phyloP scores from a whole-genome alignment of 768 basidiomycete species.

The Tylopilus sp. region DNA sequence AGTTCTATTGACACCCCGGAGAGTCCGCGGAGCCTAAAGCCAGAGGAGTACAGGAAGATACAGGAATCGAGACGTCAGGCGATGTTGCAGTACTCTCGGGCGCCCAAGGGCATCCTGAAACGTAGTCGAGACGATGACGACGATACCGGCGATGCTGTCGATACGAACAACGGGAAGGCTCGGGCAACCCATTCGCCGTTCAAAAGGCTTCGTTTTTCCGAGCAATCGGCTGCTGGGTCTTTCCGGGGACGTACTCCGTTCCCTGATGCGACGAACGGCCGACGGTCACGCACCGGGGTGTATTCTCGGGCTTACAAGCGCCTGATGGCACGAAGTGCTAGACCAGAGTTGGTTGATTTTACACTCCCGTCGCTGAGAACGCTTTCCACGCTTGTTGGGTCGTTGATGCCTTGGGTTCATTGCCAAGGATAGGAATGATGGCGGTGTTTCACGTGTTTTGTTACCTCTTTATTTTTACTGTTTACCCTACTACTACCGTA shows the following conservation, averaged over 20 bases:
- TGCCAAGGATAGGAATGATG: constrained; percentile 6
- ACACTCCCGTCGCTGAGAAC: constrained; percentile 31
- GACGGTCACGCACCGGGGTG: constrained; percentile 15
- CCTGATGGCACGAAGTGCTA: background rate
- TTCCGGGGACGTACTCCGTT: constrained; percentile 15
- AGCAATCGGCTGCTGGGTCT: background rate
- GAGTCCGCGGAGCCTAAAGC: constrained; percentile 17
- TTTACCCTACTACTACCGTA: too few relatives aligned
- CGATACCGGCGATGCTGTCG: constrained; percentile 8
- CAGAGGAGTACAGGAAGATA: constrained; percentile 24
- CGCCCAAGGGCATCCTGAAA: constrained; percentile 30
- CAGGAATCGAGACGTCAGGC: constrained; percentile 28
- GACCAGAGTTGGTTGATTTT: constrained; percentile 27
- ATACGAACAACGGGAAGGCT: background rate
- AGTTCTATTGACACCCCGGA: constrained; percentile 15
- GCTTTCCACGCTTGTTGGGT: constrained; percentile 31
- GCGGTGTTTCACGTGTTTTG: too few relatives aligned
- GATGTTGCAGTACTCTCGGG: constrained; percentile 19
- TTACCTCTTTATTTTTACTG: background rate
- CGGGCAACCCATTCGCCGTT: background rate
- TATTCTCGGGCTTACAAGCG: constrained; percentile 17
- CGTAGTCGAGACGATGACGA: constrained; percentile 24
- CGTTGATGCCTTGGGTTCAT: constrained; percentile 30
- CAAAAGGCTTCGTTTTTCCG: constrained; percentile 26
- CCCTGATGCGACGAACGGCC: constrained; percentile 7